Evolutionary conservation across 768 basidiomycete species (phyloP), one percentile per base, ranked within the genome.

Genomic region (Mycena latifolia): DNA sequence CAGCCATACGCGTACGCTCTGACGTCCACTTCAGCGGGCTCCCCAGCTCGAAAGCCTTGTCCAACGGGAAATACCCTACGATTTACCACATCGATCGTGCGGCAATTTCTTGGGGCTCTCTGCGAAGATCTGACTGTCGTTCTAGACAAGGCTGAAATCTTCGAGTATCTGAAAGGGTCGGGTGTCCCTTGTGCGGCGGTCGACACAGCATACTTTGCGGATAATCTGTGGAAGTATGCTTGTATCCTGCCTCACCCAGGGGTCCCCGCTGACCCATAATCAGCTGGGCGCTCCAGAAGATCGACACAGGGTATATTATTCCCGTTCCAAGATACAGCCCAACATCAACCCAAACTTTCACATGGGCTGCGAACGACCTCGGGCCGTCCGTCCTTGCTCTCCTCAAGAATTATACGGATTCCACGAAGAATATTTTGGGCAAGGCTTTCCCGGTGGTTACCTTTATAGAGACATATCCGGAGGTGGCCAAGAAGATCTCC

Each of bases 391-490:
- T 41, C 9, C 24, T 69, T 2, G 71, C 67, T 2, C 61, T 72
- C 5, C 50, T 70, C 31, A 63, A 63, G 15, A 65, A 72, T 56
- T 61, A 68, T 47, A 45, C 48, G 27, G 29, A 48, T 24, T 29
- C 46, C 15, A 10, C 37, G 22, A 55, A 55, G 28, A 39, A 54
- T 5, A 51, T 72, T 3, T 17, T 55, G 28, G 69, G 69, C 0
- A 57, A 65, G 47, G 61, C 64, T 1, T 69, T 70, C 57, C 58
- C 55, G 12, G 63, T 65, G 31, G 69, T 71, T 3, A 56, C 55
- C 1, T 57, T 24, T 5, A 55, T 66, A 22, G 50, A 55, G 24
- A 66, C 57, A 1, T 72, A 63, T 46, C 51, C 55, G 2, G 63
- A 65, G 51, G 18, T 72, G 0, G 69, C 66, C 2, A 24, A 28